Conservation (phyloP, 768 basidiomycete species). For the Kondoa subrosea region DNA sequence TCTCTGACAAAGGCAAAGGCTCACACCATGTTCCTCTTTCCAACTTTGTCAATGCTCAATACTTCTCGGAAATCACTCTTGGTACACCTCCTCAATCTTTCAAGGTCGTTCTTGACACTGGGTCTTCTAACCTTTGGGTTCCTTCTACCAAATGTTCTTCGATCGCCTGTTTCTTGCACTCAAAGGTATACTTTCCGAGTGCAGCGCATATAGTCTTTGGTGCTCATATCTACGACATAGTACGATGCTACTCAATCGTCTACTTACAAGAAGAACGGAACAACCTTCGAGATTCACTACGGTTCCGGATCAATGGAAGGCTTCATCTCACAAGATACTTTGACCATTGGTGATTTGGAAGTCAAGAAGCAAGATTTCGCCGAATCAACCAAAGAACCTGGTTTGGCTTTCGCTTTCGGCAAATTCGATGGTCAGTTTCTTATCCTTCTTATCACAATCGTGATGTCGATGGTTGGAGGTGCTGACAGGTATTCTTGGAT, state of each 20-base stretch:
- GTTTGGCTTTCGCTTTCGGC: slow-evolving; percentile 90
- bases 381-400: slow-evolving; percentile 88
- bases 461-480: too few species aligned
- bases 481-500: slow-evolving; percentile 87
- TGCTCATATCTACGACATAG: slow-evolving; percentile 37
- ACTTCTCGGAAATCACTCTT: slow-evolving; percentile 62
- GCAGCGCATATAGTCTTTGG: neutral
- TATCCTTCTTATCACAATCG: too few species aligned
- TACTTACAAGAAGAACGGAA: slow-evolving; percentile 76
- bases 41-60: slow-evolving; percentile 94
- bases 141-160: slow-evolving; percentile 53
- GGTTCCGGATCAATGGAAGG: slow-evolving; percentile 95
- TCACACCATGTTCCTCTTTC: slow-evolving; percentile 76
- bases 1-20: slow-evolving; percentile 39
- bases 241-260: slow-evolving; percentile 66
- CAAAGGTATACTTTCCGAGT: slow-evolving; percentile 10
- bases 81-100: slow-evolving; percentile 39
- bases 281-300: slow-evolving; percentile 76
- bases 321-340: slow-evolving; percentile 66
- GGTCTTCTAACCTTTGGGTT: slow-evolving; percentile 45
- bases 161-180: slow-evolving; percentile 83
- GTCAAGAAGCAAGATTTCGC: slow-evolving; percentile 72
- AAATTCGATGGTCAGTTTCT: slow-evolving; percentile 51
- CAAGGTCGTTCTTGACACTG: slow-evolving; percentile 86
- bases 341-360: slow-evolving; percentile 64